These are phyloP conservation scores for Helianthus tuberosus DNA, from an alignment of 129 eudicot species.

Conservation along the genomic window DNA sequence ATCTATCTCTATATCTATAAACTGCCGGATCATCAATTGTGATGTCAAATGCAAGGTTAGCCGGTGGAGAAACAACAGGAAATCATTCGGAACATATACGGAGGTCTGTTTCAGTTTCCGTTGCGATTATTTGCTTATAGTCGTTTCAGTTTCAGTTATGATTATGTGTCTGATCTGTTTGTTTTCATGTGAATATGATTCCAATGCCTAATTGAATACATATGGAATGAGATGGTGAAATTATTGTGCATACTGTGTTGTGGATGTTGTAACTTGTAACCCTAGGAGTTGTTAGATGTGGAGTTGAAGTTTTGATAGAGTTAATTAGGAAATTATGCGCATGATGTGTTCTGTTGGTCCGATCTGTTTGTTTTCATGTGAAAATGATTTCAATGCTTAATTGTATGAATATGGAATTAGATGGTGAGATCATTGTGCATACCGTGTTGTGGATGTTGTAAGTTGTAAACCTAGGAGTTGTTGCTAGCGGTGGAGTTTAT, in stretches of 20 bases:
- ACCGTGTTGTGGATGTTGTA: neutral
- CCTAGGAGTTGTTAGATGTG: conserved; percentile 12
- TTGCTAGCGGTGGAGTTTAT: no score
- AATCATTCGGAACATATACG: conserved; percentile 68
- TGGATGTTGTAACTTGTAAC: conserved; percentile 24
- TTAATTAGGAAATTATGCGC: neutral
- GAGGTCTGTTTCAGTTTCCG: conserved; percentile 40
- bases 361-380: no score
- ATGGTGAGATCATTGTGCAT: neutral
- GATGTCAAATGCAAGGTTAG: conserved; percentile 44
- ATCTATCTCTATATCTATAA: neutral
- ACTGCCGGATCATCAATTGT: conserved; percentile 25
- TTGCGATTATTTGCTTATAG: conserved; percentile 2
- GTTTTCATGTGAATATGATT: conserved; percentile 4
- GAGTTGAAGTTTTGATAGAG: conserved; percentile 6
- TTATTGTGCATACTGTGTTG: neutral
- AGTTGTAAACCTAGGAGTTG: conserved; percentile 23
- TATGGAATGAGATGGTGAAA: neutral
- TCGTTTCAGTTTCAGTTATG: conserved; percentile 2
- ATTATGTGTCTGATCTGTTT: conserved; percentile 5
- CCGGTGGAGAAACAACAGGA: conserved; percentile 93
- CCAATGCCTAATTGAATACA: conserved; percentile 5
- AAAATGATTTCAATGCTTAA: no score
- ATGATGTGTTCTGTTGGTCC: neutral
- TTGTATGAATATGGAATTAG: conserved; percentile 5